These are phyloP conservation scores for Colletotrichum viniferum DNA, from an alignment of 2,329 filamentous ascomycete species.

Conservation along the genomic window DNA sequence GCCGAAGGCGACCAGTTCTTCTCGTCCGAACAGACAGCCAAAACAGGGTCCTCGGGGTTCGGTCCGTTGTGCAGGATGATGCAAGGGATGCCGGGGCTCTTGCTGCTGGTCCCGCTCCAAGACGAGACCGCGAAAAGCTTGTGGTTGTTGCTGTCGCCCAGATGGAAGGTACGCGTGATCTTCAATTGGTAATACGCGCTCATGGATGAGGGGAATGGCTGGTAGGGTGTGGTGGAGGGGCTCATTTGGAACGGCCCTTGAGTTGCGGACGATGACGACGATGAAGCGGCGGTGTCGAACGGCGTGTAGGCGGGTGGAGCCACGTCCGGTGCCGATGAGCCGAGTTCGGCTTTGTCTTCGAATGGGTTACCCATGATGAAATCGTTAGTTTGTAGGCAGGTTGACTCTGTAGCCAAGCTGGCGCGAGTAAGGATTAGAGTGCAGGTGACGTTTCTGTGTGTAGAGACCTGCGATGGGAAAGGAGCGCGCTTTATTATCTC, in stretches of 20 bases:
- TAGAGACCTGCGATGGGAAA: background rate
- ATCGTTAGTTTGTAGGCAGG: background rate
- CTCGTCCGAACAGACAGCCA: background rate
- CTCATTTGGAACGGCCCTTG: background rate
- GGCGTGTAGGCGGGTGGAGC: background rate
- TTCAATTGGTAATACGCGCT: background rate
- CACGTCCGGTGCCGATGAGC: background rate
- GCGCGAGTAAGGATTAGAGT: background rate
- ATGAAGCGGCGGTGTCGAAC: background rate
- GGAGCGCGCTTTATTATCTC: background rate
- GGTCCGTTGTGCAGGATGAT: background rate
- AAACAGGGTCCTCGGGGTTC: background rate
- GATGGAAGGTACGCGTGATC: background rate
- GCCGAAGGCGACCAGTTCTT: background rate
- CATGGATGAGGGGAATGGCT: background rate
- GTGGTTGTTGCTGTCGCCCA: background rate
- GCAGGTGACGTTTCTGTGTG: background rate
- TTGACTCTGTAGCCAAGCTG: too few relatives aligned
- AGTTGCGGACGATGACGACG: background rate
- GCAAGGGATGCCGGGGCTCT: background rate
- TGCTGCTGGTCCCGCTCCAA: background rate
- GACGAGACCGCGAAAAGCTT: background rate
- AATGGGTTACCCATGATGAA: background rate
- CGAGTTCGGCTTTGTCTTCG: background rate
- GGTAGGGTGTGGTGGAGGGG: background rate